Percentiles rank a stretch among this genome's conserved stretches.
Conservation (phyloP, 495 filamentous ascomycete genomes). For the Podospora australis region DNA sequence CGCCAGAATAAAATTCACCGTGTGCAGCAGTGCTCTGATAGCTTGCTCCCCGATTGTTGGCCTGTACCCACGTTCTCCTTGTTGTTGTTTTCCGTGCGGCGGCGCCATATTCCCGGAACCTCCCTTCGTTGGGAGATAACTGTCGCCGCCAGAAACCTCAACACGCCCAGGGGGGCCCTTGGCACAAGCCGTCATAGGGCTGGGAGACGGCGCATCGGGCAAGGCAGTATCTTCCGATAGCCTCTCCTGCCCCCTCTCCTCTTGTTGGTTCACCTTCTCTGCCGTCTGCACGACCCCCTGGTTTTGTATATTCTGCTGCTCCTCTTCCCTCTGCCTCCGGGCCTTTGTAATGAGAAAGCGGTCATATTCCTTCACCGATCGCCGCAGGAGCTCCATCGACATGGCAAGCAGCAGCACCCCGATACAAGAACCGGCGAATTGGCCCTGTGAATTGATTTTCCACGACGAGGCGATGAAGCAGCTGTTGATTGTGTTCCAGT, state of each 20-base stretch:
- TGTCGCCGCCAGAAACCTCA: not conserved
- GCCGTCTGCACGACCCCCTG: too few relatives aligned
- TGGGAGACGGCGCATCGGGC: too few relatives aligned
- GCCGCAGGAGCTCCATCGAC: conserved; percentile 56
- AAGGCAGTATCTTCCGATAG: too few relatives aligned
- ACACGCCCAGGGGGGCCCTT: not conserved
- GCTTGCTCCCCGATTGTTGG: conserved; percentile 52
- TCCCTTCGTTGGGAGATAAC: too few relatives aligned
- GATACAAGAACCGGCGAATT: conserved; percentile 67
- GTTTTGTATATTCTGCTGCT: too few relatives aligned
- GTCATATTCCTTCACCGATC: conserved; percentile 55
- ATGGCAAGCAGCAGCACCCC: conserved; percentile 59
- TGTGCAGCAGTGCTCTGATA: conserved; percentile 57
- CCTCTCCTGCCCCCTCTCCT: too few relatives aligned
- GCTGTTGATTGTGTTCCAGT: conserved; percentile 64
- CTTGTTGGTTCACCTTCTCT: too few relatives aligned
- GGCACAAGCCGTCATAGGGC: too few relatives aligned
- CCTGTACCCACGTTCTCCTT: too few relatives aligned
- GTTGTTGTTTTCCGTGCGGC: too few relatives aligned
- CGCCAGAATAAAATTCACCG: conserved; percentile 60
- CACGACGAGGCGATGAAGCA: conserved; percentile 64
- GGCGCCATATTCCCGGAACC: too few relatives aligned
- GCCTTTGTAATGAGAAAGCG: conserved; percentile 45
- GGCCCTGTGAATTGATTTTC: conserved; percentile 54
- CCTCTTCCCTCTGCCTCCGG: not conserved